Conservation (phyloP, 331 rosid genomes). For the Dryas integrifolia region DNA sequence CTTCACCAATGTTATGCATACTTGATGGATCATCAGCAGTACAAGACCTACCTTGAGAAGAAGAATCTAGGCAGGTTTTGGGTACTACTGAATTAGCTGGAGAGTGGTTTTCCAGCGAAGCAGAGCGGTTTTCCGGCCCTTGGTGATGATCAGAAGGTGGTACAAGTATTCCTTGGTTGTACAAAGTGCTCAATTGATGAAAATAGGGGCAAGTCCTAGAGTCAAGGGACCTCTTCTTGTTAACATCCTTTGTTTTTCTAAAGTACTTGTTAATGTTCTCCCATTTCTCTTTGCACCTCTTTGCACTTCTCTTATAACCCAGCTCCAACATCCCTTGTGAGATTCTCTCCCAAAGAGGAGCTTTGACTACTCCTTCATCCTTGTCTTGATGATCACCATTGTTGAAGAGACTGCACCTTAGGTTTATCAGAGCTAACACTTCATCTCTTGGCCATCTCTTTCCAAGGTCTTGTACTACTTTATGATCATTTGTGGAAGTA, state of each 20-base stretch:
- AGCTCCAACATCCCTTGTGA: conserved; percentile 79
- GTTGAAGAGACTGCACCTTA: conserved; percentile 53
- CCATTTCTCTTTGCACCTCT: conserved; percentile 96
- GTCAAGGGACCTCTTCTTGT: conserved; percentile 74
- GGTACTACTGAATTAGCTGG: background rate
- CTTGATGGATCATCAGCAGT: conserved; percentile 15
- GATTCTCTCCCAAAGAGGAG: conserved; percentile 89
- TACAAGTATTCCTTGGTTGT: conserved; percentile 57
- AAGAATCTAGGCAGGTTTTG: too few species aligned
- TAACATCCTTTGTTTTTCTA: conserved; percentile 74
- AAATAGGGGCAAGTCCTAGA: conserved; percentile 94
- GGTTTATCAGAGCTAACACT: conserved; percentile 76
- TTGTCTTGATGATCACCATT: conserved; percentile 36
- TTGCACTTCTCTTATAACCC: conserved; percentile 78
- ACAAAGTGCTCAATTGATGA: conserved; percentile 51
- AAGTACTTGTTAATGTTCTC: conserved; percentile 93
- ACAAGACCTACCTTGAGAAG: too few species aligned
- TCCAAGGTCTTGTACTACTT: conserved; percentile 48
- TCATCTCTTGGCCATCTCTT: conserved; percentile 95
- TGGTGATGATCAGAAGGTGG: conserved; percentile 36
- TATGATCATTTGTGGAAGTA: conserved; percentile 14
- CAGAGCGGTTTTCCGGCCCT: conserved; percentile 12
- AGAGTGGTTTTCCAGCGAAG: background rate
- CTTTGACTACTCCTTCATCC: conserved; percentile 43
- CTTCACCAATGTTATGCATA: conserved; percentile 16